Evolutionary conservation across 177 flowering plant species (phyloP).

Genomic region (Vitis hybrid): DNA sequence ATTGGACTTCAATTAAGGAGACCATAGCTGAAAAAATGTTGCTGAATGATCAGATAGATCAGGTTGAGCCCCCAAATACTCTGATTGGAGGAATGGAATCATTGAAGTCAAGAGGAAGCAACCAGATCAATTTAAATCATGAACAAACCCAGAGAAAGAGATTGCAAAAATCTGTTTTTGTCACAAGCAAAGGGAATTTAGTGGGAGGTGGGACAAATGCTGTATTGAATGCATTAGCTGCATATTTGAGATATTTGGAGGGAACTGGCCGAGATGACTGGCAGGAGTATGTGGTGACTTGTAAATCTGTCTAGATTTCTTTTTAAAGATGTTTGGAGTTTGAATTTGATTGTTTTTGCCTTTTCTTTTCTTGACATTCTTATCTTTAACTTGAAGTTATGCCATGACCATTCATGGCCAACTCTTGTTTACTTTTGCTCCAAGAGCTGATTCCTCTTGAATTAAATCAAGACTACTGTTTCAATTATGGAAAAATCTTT

Average conservation of each 20-base stretch:
- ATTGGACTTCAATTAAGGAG: conserved; percentile 42
- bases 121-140: conserved; percentile 7
- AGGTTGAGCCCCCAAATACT: conserved; percentile 2
- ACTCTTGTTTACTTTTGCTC: neutral
- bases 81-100: conserved; percentile 12
- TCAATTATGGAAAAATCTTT: neutral
- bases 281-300: conserved; percentile 65
- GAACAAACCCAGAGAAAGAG: conserved; percentile 20
- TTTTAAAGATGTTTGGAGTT: neutral
- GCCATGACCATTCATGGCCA: too few relatives aligned
- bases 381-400: neutral
- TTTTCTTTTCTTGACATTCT: neutral
- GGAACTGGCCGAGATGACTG: conserved; percentile 75
- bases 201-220: conserved; percentile 63
- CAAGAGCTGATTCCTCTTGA: neutral
- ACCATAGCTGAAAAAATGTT: conserved; percentile 41
- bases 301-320: neutral
- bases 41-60: conserved; percentile 15
- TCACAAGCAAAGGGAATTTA: conserved; percentile 39
- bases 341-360: neutral
- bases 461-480: neutral
- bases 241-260: conserved; percentile 76
- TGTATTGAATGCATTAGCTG: conserved; percentile 71
- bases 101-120: conserved; percentile 18
- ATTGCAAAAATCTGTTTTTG: conserved; percentile 39